Conservation (phyloP, 1,139 yeast species). For the Martiniozyma asiatica region DNA sequence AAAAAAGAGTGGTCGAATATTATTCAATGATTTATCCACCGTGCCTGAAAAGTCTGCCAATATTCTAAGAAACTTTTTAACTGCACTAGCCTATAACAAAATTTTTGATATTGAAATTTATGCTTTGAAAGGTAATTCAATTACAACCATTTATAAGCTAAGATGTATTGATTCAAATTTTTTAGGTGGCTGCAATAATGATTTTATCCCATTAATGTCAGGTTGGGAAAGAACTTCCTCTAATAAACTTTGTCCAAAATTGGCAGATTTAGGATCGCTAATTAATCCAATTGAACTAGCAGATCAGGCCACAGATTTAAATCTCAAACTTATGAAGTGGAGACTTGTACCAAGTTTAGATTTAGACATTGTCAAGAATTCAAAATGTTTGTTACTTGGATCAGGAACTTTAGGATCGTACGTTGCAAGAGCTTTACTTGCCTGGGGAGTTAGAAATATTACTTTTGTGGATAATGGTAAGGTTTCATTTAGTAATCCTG, state of each 20-base stretch:
- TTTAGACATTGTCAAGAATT: slow-evolving; percentile 46
- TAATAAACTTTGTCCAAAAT: slow-evolving; percentile 68
- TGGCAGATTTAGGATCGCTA: slow-evolving; percentile 70
- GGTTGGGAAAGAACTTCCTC: slow-evolving; percentile 87
- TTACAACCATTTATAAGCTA: slow-evolving; percentile 18
- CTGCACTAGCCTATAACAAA: slow-evolving; percentile 36
- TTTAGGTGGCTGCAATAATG: background rate
- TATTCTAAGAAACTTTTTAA: slow-evolving; percentile 54
- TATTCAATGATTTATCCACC: slow-evolving; percentile 53
- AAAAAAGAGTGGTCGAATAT: slow-evolving; percentile 22
- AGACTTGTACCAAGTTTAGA: slow-evolving; percentile 75
- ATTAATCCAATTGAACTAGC: slow-evolving; percentile 75
- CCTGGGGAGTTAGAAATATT: slow-evolving; percentile 85
- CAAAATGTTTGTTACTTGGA: slow-evolving; percentile 71
- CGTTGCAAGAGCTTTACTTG: slow-evolving; percentile 72
- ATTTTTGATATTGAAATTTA: slow-evolving; percentile 29
- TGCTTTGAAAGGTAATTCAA: slow-evolving; percentile 20
- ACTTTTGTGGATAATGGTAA: slow-evolving; percentile 85
- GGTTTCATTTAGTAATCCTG: slow-evolving; percentile 89
- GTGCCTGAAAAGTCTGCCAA: slow-evolving; percentile 40
- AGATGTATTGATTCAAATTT: slow-evolving; percentile 3
- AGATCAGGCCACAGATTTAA: slow-evolving; percentile 83
- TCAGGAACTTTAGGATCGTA: slow-evolving; percentile 95
- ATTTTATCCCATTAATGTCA: slow-evolving; percentile 13
- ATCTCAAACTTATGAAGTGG: slow-evolving; percentile 93